Evolutionary conservation across 163 green algal species (phyloP).

Genomic region (Scenedesmus sp.): DNA sequence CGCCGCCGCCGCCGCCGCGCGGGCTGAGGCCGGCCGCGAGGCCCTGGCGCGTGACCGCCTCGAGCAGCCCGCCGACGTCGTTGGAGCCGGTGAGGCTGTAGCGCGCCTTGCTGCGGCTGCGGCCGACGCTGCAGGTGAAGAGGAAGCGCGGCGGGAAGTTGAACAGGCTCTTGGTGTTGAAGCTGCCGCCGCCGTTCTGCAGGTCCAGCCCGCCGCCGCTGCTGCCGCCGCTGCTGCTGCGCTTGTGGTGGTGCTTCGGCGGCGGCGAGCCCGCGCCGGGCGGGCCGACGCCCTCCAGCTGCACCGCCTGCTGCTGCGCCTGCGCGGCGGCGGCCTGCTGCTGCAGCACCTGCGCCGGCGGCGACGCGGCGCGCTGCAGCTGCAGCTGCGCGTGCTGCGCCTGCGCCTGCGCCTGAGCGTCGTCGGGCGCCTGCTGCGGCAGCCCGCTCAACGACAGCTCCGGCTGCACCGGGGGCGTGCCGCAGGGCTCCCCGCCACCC

Average conservation of each 20-base stretch:
- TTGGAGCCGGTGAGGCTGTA: slow-evolving; percentile 71
- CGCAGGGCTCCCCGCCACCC: no score
- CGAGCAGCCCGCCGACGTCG: slow-evolving; percentile 80
- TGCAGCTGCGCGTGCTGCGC: not conserved
- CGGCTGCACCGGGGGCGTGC: slow-evolving; percentile 30
- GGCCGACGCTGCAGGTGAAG: slow-evolving; percentile 87
- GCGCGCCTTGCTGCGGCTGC: slow-evolving; percentile 71
- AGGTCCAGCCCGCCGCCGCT: not conserved
- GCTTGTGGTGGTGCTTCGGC: slow-evolving; percentile 4
- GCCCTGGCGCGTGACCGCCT: slow-evolving; percentile 47
- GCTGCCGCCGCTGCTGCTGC: slow-evolving; percentile 30
- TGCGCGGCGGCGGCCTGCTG: not conserved
- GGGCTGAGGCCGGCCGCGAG: not conserved
- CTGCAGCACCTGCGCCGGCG: not conserved
- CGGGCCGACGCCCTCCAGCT: not conserved
- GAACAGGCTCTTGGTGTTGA: slow-evolving; percentile 44
- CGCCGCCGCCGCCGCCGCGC: not conserved
- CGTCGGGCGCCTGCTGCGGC: slow-evolving; percentile 7
- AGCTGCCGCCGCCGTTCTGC: slow-evolving; percentile 8
- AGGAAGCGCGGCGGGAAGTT: slow-evolving; percentile 76
- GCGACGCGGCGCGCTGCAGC: not conserved
- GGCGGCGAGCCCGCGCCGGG: not conserved
- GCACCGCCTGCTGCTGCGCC: slow-evolving; percentile 19
- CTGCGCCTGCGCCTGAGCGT: not conserved
- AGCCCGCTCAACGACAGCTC: no score